Percentiles rank a stretch among this genome's conserved stretches.
Conservation (phyloP, 352 stramenopile species). For the Pythium utonaiense region DNA sequence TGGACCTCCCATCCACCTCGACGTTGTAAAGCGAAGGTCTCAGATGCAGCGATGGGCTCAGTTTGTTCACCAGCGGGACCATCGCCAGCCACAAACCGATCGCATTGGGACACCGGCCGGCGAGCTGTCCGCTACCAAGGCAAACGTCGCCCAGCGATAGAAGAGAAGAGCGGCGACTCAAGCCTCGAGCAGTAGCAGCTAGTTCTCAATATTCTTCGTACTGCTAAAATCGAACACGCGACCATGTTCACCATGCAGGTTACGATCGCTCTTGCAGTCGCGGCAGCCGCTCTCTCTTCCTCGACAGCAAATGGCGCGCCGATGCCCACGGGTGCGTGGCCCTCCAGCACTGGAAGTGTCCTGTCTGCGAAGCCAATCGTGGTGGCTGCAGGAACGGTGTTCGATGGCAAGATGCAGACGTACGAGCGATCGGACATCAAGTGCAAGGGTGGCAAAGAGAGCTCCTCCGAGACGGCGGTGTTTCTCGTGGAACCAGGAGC, state of each 20-base stretch:
- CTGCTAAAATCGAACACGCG: background rate
- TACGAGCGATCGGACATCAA: constrained; percentile 48
- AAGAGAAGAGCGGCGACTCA: no score
- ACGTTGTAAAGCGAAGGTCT: no score
- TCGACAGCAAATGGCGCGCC: background rate
- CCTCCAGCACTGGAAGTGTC: constrained; percentile 17
- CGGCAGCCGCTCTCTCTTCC: background rate
- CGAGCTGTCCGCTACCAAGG: background rate
- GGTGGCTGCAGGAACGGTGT: constrained; percentile 35
- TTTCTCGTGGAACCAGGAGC: constrained; percentile 46
- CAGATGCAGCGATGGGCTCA: background rate
- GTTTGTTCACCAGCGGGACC: background rate
- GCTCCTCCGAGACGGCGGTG: constrained; percentile 13
- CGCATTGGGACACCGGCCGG: background rate
- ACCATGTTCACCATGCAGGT: background rate
- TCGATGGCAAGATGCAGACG: constrained; percentile 53
- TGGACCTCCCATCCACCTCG: background rate
- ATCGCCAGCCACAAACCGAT: background rate
- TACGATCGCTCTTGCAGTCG: background rate
- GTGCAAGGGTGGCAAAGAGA: constrained; percentile 32
- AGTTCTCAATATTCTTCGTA: background rate
- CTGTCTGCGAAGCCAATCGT: constrained; percentile 28
- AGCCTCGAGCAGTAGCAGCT: no score
- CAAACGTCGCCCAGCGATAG: no score
- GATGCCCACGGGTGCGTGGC: constrained; percentile 27